These are phyloP conservation scores for Coniochaeta prunicola DNA, from an alignment of 2,329 filamentous ascomycete genomes.

Conservation along the genomic window DNA sequence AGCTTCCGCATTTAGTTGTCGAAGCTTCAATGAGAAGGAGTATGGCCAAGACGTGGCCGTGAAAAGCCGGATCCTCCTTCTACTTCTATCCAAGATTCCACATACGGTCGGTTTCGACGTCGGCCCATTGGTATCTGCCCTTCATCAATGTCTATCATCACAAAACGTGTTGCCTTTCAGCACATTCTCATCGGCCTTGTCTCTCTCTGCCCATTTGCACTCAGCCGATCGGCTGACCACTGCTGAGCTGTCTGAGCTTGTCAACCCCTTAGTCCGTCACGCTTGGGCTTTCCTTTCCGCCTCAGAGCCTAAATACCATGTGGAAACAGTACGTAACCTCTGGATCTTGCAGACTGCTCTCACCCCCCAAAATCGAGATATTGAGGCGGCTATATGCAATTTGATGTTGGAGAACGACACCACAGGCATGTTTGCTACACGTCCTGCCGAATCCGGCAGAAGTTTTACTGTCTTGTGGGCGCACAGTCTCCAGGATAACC, in stretches of 20 bases:
- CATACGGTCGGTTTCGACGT: constrained; percentile 36
- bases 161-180: constrained; percentile 37
- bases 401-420: constrained; percentile 55
- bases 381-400: constrained; percentile 70
- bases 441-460: constrained; percentile 54
- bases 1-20: constrained; percentile 43
- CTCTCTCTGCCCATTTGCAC: constrained; percentile 51
- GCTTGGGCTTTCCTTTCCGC: constrained; percentile 78
- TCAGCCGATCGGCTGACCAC: constrained; percentile 42
- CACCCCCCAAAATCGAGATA: constrained; percentile 58
- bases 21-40: constrained; percentile 33
- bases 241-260: constrained; percentile 51
- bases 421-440: constrained; percentile 36
- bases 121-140: constrained; percentile 39
- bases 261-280: constrained; percentile 60
- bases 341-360: constrained; percentile 79
- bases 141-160: constrained; percentile 38
- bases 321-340: constrained; percentile 79
- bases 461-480: constrained; percentile 75
- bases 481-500: constrained; percentile 61
- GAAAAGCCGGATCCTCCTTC: constrained; percentile 52
- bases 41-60: constrained; percentile 43
- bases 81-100: constrained; percentile 47
- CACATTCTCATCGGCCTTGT: constrained; percentile 51
- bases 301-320: constrained; percentile 84